These are phyloP conservation scores for Starmera stellimalicola DNA, from an alignment of 1,139 yeast species.

Conservation along the genomic window DNA sequence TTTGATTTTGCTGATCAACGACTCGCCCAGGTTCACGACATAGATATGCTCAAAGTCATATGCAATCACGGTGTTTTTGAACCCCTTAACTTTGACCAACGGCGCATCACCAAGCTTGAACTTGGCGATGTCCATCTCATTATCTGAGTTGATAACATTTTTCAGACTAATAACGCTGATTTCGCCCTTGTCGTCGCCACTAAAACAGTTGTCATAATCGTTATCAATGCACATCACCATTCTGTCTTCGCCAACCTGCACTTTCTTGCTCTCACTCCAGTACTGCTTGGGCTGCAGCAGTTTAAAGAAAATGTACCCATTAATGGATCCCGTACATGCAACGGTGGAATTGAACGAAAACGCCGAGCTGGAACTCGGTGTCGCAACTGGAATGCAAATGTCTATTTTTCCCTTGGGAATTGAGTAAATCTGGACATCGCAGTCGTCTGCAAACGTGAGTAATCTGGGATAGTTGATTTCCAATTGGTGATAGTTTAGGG, in stretches of 20 bases:
- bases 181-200: constrained; percentile 32
- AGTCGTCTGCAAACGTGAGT: constrained; percentile 26
- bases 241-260: constrained; percentile 11
- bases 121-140: neutral
- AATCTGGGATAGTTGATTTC: constrained; percentile 25
- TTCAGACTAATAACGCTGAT: constrained; percentile 26
- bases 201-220: constrained; percentile 25
- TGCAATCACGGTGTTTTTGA: constrained; percentile 19
- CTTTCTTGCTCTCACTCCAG: constrained; percentile 27
- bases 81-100: constrained; percentile 18
- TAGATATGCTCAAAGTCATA: constrained; percentile 17
- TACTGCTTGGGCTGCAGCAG: constrained; percentile 27
- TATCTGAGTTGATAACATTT: neutral
- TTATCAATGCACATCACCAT: constrained; percentile 29
- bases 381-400: constrained; percentile 24
- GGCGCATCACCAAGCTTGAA: constrained; percentile 3
- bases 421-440: constrained; percentile 24
- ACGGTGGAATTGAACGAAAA: constrained; percentile 25
- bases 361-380: constrained; percentile 28
- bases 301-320: constrained; percentile 33
- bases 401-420: constrained; percentile 19
- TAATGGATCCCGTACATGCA: constrained; percentile 35
- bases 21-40: constrained; percentile 12
- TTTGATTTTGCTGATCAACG: constrained; percentile 5
- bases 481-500: constrained; percentile 18